These are phyloP conservation scores for Parmelia sp. DNA, from an alignment of 495 filamentous ascomycete species.

Conservation along the genomic window DNA sequence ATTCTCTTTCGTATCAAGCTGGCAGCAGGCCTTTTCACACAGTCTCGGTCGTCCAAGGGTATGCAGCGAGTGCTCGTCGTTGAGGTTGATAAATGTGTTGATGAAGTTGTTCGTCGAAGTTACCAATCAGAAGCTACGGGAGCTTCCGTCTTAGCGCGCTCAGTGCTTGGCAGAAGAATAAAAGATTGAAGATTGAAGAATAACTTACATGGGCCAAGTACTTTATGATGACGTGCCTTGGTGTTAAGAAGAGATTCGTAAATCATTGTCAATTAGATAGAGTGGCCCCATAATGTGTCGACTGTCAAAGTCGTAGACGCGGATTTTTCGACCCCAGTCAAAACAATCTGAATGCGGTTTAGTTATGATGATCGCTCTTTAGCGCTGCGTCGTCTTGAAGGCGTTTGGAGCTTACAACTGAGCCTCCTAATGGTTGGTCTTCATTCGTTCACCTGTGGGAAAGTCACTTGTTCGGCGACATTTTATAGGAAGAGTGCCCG, in stretches of 20 bases:
- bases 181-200: too few relatives aligned
- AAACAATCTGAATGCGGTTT: conserved; percentile 4
- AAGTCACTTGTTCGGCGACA: background rate
- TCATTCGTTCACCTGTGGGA: background rate
- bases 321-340: background rate
- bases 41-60: background rate
- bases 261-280: too few relatives aligned
- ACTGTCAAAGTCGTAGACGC: too few relatives aligned
- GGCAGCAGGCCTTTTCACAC: background rate
- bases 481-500: background rate
- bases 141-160: background rate
- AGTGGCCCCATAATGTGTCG: too few relatives aligned
- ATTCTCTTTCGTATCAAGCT: conserved; percentile 4
- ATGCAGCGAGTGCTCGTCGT: conserved; percentile 5
- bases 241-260: background rate
- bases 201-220: background rate
- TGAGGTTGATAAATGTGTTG: background rate
- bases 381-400: background rate
- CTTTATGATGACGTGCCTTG: background rate
- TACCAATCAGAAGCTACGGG: background rate
- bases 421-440: background rate
- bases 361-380: background rate
- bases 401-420: conserved; percentile 2
- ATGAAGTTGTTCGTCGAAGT: conserved; percentile 4
- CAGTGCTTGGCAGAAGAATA: background rate